These are phyloP conservation scores for Saussurea involucrata DNA, from an alignment of 129 eudicot species.

Conservation along the genomic window DNA sequence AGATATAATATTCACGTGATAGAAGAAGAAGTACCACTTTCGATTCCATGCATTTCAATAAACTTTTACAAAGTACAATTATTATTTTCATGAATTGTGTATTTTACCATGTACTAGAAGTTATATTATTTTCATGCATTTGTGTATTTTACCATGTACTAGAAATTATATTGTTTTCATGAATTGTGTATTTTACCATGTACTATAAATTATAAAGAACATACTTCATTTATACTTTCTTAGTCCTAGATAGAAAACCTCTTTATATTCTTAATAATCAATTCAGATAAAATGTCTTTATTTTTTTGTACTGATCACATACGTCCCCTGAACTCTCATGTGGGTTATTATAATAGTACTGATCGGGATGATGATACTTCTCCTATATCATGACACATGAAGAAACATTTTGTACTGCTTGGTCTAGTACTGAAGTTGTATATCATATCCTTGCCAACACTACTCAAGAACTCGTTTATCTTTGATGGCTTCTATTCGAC, in stretches of 20 bases:
- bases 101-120: neutral
- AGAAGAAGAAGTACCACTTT: neutral
- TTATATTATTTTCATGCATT: too few species aligned
- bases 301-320: neutral
- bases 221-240: neutral
- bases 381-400: neutral
- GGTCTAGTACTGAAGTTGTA: neutral
- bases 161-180: neutral
- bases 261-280: neutral
- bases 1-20: neutral
- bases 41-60: neutral
- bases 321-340: too few species aligned
- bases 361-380: neutral
- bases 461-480: too few species aligned
- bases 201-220: neutral
- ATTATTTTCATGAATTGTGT: neutral
- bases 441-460: neutral
- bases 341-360: too few species aligned
- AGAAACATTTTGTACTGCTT: too few species aligned
- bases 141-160: too few species aligned
- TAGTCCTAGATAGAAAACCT: neutral
- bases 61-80: neutral
- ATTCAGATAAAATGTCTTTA: neutral
- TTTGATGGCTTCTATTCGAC: too few species aligned
- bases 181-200: neutral